These are phyloP conservation scores for Polyporus arcularius DNA, from an alignment of 768 basidiomycete species.

Conservation along the genomic window DNA sequence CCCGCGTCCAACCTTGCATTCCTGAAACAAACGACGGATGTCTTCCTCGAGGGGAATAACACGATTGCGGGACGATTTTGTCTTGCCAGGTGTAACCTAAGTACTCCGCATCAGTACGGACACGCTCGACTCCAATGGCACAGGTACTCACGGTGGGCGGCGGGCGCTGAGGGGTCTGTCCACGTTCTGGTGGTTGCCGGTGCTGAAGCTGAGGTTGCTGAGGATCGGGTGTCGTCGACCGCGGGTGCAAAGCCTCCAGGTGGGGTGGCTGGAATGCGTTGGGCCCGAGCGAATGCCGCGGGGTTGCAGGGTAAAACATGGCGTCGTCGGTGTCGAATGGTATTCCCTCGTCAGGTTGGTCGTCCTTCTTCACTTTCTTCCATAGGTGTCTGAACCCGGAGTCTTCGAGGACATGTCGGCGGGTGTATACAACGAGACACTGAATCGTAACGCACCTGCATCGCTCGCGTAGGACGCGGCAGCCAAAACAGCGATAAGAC, in stretches of 20 bases:
- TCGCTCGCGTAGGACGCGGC: conserved; percentile 74
- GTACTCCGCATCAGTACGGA: neutral
- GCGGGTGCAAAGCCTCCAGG: conserved; percentile 1
- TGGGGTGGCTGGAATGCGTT: conserved; percentile 10
- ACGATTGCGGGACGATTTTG: conserved; percentile 34
- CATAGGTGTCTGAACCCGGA: conserved; percentile 73
- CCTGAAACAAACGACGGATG: conserved; percentile 77
- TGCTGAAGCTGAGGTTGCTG: neutral
- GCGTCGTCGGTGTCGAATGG: conserved; percentile 79
- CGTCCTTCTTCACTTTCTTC: conserved; percentile 75
- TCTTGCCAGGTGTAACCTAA: conserved; percentile 17
- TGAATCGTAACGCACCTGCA: conserved; percentile 24
- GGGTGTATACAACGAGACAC: neutral
- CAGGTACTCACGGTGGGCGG: conserved; percentile 12
- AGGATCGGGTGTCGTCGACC: neutral
- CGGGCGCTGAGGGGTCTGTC: conserved; percentile 11
- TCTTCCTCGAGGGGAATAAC: conserved; percentile 82
- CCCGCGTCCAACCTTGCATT: conserved; percentile 82
- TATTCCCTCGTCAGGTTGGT: conserved; percentile 83
- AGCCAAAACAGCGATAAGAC: conserved; percentile 78
- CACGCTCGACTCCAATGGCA: neutral
- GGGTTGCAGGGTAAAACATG: conserved; percentile 71
- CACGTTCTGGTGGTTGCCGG: neutral
- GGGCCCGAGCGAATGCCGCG: conserved; percentile 25
- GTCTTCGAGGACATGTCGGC: conserved; percentile 20